Conservation (phyloP, 2,329 filamentous ascomycete species). For the Chrysosporium keratinophilum region DNA sequence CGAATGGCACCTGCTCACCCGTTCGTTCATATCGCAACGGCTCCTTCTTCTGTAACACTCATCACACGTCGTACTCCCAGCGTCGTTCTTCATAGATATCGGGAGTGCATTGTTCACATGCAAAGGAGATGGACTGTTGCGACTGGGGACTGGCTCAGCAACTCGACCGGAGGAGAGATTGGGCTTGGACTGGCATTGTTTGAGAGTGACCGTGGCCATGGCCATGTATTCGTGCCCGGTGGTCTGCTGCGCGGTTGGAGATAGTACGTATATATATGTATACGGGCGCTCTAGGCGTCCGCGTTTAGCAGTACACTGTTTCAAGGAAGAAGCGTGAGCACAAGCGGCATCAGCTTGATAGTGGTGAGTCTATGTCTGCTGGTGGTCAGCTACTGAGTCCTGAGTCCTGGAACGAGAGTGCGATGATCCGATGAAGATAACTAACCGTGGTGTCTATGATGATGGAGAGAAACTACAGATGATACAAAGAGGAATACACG, state of each 20-base stretch:
- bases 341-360: background rate
- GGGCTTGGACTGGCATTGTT: constrained; percentile 5
- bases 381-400: no score
- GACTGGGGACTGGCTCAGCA: background rate
- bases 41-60: constrained; percentile 35
- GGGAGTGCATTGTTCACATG: background rate
- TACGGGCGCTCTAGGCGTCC: background rate
- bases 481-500: background rate
- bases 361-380: background rate
- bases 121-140: background rate
- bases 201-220: constrained; percentile 7
- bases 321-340: background rate
- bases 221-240: constrained; percentile 12
- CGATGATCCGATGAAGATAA: background rate
- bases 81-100: background rate
- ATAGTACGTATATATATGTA: background rate
- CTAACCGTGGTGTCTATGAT: no score
- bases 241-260: background rate
- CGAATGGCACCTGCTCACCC: constrained; percentile 36
- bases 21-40: constrained; percentile 36
- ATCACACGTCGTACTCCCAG: constrained; percentile 29
- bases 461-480: background rate
- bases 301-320: background rate
- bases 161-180: constrained; percentile 1
- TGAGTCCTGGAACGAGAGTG: no score